Evolutionary conservation across 352 stramenopile species (phyloP).

Genomic region (Pythium biforme): DNA sequence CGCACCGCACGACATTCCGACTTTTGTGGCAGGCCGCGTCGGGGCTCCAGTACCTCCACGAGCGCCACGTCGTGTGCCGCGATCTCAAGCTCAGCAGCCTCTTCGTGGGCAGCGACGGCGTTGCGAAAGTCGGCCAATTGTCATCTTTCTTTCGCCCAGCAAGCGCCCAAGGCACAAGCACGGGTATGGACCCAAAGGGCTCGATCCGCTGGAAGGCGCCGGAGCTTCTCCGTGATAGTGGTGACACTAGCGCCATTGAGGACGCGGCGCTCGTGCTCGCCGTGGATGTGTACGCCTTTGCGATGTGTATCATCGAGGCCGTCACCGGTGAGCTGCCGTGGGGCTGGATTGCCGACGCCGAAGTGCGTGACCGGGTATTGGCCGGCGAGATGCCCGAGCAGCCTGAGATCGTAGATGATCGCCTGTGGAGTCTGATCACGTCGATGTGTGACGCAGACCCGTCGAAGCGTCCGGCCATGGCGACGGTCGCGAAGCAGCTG

Average conservation of each 20-base stretch:
- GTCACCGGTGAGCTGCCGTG: slow-evolving; percentile 59
- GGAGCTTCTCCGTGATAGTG: slow-evolving; percentile 37
- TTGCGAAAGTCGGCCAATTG: slow-evolving; percentile 54
- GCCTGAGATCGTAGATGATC: slow-evolving; percentile 39
- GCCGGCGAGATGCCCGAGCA: slow-evolving; percentile 41
- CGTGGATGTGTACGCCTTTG: slow-evolving; percentile 64
- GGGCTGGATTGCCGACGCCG: slow-evolving; percentile 46
- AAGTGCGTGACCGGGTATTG: slow-evolving; percentile 41
- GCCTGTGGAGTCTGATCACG: slow-evolving; percentile 43
- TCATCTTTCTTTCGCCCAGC: slow-evolving; percentile 34
- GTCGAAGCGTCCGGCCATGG: slow-evolving; percentile 45
- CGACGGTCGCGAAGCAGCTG: slow-evolving; percentile 43
- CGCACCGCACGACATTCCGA: slow-evolving; percentile 35
- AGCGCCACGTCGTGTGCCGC: slow-evolving; percentile 40
- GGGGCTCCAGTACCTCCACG: slow-evolving; percentile 57
- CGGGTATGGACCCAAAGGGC: slow-evolving; percentile 8
- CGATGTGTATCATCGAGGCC: slow-evolving; percentile 64
- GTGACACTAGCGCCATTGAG: background rate
- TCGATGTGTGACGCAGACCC: slow-evolving; percentile 57
- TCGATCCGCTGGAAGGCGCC: slow-evolving; percentile 57
- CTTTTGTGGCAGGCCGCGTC: slow-evolving; percentile 49
- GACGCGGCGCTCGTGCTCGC: slow-evolving; percentile 25
- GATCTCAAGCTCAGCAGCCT: slow-evolving; percentile 48
- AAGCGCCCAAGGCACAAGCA: background rate
- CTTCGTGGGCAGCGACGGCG: slow-evolving; percentile 54